Base-by-base conservation (phyloP, 495 filamentous ascomycete genomes). In the Penicillium bialowiezense region DNA sequence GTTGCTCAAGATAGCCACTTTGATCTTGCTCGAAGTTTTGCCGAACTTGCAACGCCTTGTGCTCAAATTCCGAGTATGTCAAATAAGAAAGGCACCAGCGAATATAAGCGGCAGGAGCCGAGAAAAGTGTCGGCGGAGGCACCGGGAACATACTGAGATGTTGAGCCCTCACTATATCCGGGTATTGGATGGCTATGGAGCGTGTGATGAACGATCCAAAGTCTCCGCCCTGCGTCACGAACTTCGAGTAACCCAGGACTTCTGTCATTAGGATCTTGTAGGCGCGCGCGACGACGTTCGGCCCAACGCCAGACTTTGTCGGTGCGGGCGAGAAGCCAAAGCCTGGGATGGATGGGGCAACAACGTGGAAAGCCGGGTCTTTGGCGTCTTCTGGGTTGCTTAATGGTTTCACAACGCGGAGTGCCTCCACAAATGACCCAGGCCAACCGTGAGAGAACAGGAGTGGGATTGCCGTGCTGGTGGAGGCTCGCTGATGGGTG, bases 391-490 rank as follows among this genome's bases (percentile, higher is more conserved):
- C 28, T 3, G 44, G 44, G 32, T 58, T 41, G 10, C 51, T 52
- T 10, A 71, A 54, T 36, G 32, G 40, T 8, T 40, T 32, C 2
- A 71, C 57, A 24, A 70, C 48, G n/a, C 61, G 52, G 9, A 18
- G 31, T 40, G 67, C 63, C 45, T 72, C 69, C 37, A 60, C 29
- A 51, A 72, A 71, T 15, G 56, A 60, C 28, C 70, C 66, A 12
- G 70, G 68, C 70, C 68, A 72, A 40, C 67, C 67, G 49, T 72
- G 68, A 7, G 64, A 34, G 32, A 67, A 56, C 15, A 71, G 50
- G 10, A 71, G 59, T 12, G 67, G 68, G 21, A 69, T 63, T n/a
- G 67, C 62, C 32, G 55, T 52, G 23, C 14, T 23, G 12, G 36
- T 31, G 9, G 42, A 28, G 37, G 60, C 51, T 19, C 50, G 52